A percentile compares a stretch with the other conserved stretches of the same genome.
These are phyloP conservation scores for Pseudotulostoma volvatum DNA, from an alignment of 495 filamentous ascomycete genomes.

Conservation along the genomic window DNA sequence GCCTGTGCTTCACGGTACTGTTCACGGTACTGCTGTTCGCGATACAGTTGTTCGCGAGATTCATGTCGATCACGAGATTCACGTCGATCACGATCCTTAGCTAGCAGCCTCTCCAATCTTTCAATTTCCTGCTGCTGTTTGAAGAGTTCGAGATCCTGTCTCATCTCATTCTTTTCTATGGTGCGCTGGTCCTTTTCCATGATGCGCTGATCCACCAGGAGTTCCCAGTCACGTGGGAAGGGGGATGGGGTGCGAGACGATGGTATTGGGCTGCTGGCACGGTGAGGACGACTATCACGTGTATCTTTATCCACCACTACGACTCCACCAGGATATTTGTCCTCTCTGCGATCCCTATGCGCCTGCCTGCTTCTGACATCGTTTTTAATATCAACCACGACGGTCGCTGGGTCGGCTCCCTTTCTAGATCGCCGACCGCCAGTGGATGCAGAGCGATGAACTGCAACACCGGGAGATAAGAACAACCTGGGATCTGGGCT, in stretches of 20 bases:
- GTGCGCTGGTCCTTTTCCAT: constrained; percentile 13
- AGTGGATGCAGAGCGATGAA: constrained; percentile 26
- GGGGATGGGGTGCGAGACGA: constrained; percentile 8
- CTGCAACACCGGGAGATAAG: constrained; percentile 11
- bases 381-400: constrained; percentile 22
- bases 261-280: constrained; percentile 8
- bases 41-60: constrained; percentile 1
- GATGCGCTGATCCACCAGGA: constrained; percentile 18
- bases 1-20: constrained; percentile 1
- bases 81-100: constrained; percentile 15
- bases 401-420: constrained; percentile 9
- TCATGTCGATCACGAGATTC: constrained; percentile 3
- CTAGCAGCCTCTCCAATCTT: constrained; percentile 27
- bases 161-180: constrained; percentile 21
- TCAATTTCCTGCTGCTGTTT: constrained; percentile 31
- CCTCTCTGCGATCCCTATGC: constrained; percentile 1
- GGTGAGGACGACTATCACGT: constrained; percentile 9
- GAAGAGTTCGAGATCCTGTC: constrained; percentile 25
- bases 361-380: constrained; percentile 4
- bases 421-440: constrained; percentile 19
- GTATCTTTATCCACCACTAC: constrained; percentile 17
- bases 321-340: constrained; percentile 3
- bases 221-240: constrained; percentile 19
- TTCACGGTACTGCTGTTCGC: constrained; percentile 1
- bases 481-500: constrained; percentile 12